Evolutionary conservation across 495 filamentous ascomycete species (phyloP).

Genomic region (Jackrogersella multiformis): DNA sequence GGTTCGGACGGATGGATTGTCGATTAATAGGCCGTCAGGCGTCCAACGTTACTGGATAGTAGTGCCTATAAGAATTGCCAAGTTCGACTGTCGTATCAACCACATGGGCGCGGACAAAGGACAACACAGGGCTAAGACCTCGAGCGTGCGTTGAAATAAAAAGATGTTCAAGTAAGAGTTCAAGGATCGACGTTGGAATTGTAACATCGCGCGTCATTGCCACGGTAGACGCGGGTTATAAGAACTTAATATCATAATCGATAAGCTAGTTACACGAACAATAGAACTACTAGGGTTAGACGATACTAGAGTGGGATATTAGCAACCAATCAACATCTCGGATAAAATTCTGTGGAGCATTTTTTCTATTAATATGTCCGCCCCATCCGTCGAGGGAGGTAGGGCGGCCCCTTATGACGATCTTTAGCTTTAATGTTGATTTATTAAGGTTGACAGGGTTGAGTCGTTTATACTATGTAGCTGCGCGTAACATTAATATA

Average conservation of each 20-base stretch:
- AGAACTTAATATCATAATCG: constrained; percentile 20
- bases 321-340: constrained; percentile 17
- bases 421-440: too few species aligned
- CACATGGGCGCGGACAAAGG: constrained; percentile 4
- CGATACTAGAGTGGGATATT: neutral
- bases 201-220: constrained; percentile 37
- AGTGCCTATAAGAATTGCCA: neutral
- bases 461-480: too few species aligned
- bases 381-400: too few species aligned
- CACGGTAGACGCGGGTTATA: constrained; percentile 26
- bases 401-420: too few species aligned
- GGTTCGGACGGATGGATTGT: neutral
- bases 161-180: constrained; percentile 7
- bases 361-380: constrained; percentile 14
- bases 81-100: neutral
- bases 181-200: constrained; percentile 25
- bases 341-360: constrained; percentile 8
- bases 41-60: too few species aligned
- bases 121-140: constrained; percentile 1
- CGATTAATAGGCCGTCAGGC: too few species aligned
- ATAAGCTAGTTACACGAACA: constrained; percentile 22
- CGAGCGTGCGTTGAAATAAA: neutral
- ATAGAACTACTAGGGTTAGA: neutral
- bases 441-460: too few species aligned
- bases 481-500: too few species aligned